Base-by-base conservation (phyloP, 1,139 yeast species). In the Pichia sp. region DNA sequence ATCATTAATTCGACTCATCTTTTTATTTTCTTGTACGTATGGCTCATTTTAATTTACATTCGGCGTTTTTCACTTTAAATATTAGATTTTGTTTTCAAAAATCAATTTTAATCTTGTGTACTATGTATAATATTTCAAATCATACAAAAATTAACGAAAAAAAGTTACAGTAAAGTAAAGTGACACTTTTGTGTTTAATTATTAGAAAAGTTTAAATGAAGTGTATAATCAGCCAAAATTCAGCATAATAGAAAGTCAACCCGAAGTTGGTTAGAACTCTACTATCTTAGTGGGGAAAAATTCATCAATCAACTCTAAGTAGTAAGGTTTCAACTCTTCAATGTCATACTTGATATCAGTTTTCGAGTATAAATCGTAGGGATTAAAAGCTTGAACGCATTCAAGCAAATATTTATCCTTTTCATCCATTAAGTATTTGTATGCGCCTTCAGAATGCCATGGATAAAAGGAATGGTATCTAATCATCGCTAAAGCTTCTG, bases 391-490 rank as follows among this genome's bases (percentile, higher is more conserved):
- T 57, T 77, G 71, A 18, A 82, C 88, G 2, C 85, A 85, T 50
- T 72, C 71, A 45, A 82, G 64, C 82, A 82, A 77, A 58, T 77
- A 73, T 45, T 71, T 66, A 58, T 82, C 89, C 47, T 79, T 78
- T 18, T 76, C 80, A 57, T 79, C 76, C 89, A 82, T 82, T 43
- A 82, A 65, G 57, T 82, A 77, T 39, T 68, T 67, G 62, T 82
- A 82, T 1, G 86, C 86, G 48, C 75, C 73, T 58, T 82, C 88
- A 54, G 82, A 79, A 59, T 82, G 89, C 84, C 87, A 81, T 1
- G 89, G 89, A 59, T 82, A 82, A 57, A 83, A 82, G 2, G 86
- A 81, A 61, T 82, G 89, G 61, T 82, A 82, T 50, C 89, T 65
- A 45, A 82, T 82, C 87, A 82, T 82, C 1, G 89, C 88, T 49